Evolutionary conservation across 2,329 filamentous ascomycete species (phyloP), one percentile per base, ranked within the genome.

Genomic region (Xylariomycetidae sp.): DNA sequence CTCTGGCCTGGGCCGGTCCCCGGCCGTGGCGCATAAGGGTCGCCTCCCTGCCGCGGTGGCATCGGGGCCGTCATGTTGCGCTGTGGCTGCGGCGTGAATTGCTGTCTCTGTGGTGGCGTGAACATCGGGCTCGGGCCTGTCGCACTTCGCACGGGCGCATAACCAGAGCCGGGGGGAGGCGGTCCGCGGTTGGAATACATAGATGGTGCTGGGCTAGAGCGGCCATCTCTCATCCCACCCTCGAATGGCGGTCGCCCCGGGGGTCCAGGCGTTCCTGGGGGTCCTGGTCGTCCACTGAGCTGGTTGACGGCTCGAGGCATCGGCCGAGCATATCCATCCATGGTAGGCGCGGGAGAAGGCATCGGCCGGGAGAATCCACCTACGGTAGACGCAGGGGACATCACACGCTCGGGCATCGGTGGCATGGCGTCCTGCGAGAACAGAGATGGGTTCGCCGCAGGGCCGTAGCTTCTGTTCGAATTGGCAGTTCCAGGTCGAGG

Each of bases 41-140:
- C 47, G 25, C 53, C 48, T 12, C 46, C 44, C 24, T 47, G 49
- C 27, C 56, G 49, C 18, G 49, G 45, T 10, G 59, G 56, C 34
- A 61, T 46, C 4, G 64, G 63, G 4, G 60, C 63, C 15, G 67
- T 70, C 59, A 70, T 60, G 35, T 64, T 69, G 31, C 68, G 59
- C 41, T 60, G 60, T 1, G 64, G 63, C 41, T 60, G 60, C 1
- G 64, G 63, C 18, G 59, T 47, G 23, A 58, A 55, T 10, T 54
- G 58, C 24, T 54, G 56, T 22, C 52, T 58, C 17, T 57, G 48
- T 6, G 42, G 45, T 8, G n/a, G n/a, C n/a, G n/a, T n/a, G n/a
- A n/a, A n/a, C n/a, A n/a, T n/a, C n/a, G 50, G 47, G 17, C 57
- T 51, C 10, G 60, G 59, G 1, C 58, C 58, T 10, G 66, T 68